Evolutionary conservation across 1,139 yeast genomes (phyloP).

Genomic region (Kluyveromyces sp.): DNA sequence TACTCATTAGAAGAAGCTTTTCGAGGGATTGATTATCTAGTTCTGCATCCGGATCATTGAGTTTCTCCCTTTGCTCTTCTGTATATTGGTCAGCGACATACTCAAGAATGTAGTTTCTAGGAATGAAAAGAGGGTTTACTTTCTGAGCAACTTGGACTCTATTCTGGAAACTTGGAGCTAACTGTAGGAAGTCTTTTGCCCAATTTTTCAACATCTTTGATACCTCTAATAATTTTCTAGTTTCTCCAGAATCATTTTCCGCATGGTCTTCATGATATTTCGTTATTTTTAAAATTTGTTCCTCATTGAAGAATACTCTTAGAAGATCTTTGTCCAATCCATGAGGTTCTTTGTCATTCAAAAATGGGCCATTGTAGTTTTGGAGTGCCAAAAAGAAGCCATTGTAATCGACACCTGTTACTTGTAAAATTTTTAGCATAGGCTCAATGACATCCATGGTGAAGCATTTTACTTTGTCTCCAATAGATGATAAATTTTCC

Average conservation of each 20-base stretch:
- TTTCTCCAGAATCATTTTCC: constrained; percentile 17
- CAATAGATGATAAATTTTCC: constrained; percentile 10
- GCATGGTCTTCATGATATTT: constrained; percentile 8
- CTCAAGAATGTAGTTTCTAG: constrained; percentile 80
- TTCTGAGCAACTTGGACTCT: constrained; percentile 37
- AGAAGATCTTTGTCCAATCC: constrained; percentile 30
- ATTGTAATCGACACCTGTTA: constrained; percentile 69
- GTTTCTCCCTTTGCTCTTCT: constrained; percentile 26
- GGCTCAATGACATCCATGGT: constrained; percentile 41
- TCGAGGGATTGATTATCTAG: constrained; percentile 34
- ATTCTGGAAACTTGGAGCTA: constrained; percentile 35
- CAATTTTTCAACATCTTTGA: constrained; percentile 31
- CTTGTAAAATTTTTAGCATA: constrained; percentile 53
- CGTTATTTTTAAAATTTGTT: constrained; percentile 14
- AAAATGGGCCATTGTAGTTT: constrained; percentile 21
- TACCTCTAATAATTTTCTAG: constrained; percentile 25
- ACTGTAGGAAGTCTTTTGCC: constrained; percentile 33
- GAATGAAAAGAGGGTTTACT: constrained; percentile 72
- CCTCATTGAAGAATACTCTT: constrained; percentile 32
- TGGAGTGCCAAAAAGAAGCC: constrained; percentile 65
- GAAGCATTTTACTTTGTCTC: constrained; percentile 14
- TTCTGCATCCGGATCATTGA: constrained; percentile 15
- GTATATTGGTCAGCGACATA: constrained; percentile 54
- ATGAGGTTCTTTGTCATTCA: constrained; percentile 9
- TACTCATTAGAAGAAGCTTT: constrained; percentile 54